Evolutionary conservation across 257 asterid genomes (phyloP).

Genomic region (Dorcoceras hygrometricum): DNA sequence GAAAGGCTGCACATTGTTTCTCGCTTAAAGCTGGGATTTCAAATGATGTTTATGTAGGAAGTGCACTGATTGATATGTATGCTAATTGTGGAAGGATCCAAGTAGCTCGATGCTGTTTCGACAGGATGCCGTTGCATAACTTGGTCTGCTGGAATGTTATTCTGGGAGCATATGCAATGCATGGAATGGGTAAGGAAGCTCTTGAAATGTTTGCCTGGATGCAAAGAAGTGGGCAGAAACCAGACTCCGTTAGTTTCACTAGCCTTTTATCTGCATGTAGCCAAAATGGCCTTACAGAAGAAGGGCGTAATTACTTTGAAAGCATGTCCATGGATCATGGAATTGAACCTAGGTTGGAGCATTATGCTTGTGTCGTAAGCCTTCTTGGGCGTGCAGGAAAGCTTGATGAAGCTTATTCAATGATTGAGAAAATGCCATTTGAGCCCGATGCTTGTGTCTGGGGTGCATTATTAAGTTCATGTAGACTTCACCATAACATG

Average conservation of each 20-base stretch:
- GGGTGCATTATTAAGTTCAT: constrained; percentile 88
- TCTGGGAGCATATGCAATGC: constrained; percentile 87
- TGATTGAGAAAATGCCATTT: constrained; percentile 67
- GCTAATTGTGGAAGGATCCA: constrained; percentile 82
- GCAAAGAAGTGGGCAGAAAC: constrained; percentile 63
- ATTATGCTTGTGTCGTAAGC: constrained; percentile 81
- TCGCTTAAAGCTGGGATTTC: constrained; percentile 50
- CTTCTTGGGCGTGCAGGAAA: constrained; percentile 89
- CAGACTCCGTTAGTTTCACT: constrained; percentile 71
- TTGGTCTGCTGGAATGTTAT: constrained; percentile 87
- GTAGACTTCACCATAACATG: constrained; percentile 65
- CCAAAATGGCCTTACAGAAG: constrained; percentile 67
- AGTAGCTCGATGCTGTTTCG: constrained; percentile 54
- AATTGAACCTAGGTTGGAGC: constrained; percentile 67
- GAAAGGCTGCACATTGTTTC: constrained; percentile 83
- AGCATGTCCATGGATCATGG: constrained; percentile 61
- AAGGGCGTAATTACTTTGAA: constrained; percentile 57
- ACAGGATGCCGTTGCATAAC: constrained; percentile 53
- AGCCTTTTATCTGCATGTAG: constrained; percentile 86
- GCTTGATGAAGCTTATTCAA: constrained; percentile 70
- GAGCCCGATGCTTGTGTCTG: constrained; percentile 87
- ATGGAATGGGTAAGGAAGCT: constrained; percentile 71
- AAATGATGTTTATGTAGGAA: constrained; percentile 61
- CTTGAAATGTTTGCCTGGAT: constrained; percentile 44
- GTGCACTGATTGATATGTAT: constrained; percentile 87